Base-by-base conservation (phyloP, 2,329 filamentous ascomycete genomes). In the Clarireedia paspali region DNA sequence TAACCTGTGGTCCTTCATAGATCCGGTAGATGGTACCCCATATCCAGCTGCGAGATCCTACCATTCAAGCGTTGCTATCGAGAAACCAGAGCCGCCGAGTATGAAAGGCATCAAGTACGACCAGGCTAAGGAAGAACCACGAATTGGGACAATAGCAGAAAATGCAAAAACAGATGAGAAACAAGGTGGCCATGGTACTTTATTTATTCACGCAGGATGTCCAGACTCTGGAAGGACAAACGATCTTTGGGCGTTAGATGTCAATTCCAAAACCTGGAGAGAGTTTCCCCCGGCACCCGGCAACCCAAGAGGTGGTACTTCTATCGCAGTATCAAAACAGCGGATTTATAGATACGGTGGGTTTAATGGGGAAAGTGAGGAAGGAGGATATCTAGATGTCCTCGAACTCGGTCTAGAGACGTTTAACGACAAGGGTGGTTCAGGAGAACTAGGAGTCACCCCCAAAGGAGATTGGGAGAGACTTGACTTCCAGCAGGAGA, bases 321-420 rank as follows among this genome's bases (percentile, higher is more conserved):
- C 82, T 4, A 82, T 95, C 26, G 81, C 84, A 1, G 78, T 85
- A 52, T 77, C 77, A 46, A 77, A 79, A 53, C 81, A 81, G 24
- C 79, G 82, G 24, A 70, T 95, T 6, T 95, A 86, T 71, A 80
- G 89, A 27, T 91, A 90, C 74, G 88, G 89, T 59, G 90, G 90
- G 0, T 92, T 85, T 63, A 87, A 92, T 68, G 89, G 87, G 0
- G 74, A 77, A 46, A 73, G 67, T 0, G 87, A 91, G 65, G 75
- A 88, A 48, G 89, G 89, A 15, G 89, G 87, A 0, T 77, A 78
- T 57, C 66, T 95, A 12, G 89, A 95, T 66, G 78, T 87, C 57
- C 67, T 86, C 17, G 75, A 79, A 54, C 74, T 86, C 9, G 76
- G 72, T 17, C 71, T 84, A n/a, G 79, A 81, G 62, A 73, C 73